phyloP scores from a whole-genome alignment of 768 basidiomycete species.

The Suillus subaureus region DNA sequence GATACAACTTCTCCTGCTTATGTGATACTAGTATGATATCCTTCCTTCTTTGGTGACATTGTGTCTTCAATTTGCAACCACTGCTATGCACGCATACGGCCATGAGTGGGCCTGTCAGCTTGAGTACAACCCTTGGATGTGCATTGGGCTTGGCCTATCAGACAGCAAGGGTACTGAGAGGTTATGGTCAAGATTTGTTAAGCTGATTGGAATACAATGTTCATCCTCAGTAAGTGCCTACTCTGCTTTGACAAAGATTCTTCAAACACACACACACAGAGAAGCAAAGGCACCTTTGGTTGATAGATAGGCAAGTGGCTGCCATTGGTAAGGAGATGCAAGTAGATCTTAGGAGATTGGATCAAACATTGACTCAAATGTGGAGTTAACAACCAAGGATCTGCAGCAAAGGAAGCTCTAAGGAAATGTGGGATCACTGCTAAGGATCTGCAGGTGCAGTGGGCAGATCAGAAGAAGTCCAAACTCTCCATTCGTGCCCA shows the following conservation, averaged over 20 bases:
- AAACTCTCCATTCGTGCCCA: background rate
- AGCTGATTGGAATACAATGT: constrained; percentile 37
- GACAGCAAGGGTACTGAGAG: constrained; percentile 17
- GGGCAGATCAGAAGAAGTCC: background rate
- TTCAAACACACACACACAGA: constrained; percentile 12
- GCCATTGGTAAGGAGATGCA: constrained; percentile 27
- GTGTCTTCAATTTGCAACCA: constrained; percentile 32
- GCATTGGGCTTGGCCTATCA: constrained; percentile 7
- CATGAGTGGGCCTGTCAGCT: constrained; percentile 36
- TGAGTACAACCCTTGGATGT: background rate
- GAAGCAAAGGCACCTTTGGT: constrained; percentile 30
- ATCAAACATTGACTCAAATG: constrained; percentile 22
- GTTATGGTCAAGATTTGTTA: constrained; percentile 37
- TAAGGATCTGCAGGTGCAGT: background rate
- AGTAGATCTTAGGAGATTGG: constrained; percentile 36
- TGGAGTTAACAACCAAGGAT: constrained; percentile 15
- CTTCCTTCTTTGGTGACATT: constrained; percentile 8
- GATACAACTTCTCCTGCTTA: background rate
- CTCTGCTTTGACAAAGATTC: background rate
- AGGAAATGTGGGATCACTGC: background rate
- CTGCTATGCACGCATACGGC: constrained; percentile 42
- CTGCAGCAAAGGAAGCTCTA: background rate
- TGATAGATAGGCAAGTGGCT: constrained; percentile 34
- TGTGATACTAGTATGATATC: background rate
- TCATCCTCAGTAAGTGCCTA: constrained; percentile 33